A percentile compares a stretch with the other conserved stretches of the same genome.
These are phyloP conservation scores for Saccharomycopsis sp. DNA, from an alignment of 805 yeast species.

Conservation along the genomic window DNA sequence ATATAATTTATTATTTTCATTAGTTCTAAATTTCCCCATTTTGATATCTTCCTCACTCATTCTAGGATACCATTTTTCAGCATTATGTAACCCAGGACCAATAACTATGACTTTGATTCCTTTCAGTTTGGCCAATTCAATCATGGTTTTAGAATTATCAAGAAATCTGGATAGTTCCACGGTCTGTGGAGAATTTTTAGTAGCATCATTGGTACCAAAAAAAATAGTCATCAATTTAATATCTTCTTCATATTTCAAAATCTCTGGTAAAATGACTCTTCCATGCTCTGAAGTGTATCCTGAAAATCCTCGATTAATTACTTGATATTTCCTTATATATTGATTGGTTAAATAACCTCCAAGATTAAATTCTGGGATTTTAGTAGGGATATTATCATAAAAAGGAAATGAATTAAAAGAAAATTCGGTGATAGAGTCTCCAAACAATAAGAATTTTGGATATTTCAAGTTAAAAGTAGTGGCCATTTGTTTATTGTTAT, in stretches of 20 bases:
- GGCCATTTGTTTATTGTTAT: not conserved
- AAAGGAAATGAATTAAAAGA: conserved; percentile 27
- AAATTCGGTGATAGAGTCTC: conserved; percentile 62
- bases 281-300: conserved; percentile 71
- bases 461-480: conserved; percentile 24
- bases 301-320: conserved; percentile 62
- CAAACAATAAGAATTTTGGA: conserved; percentile 48
- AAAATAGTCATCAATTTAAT: conserved; percentile 45
- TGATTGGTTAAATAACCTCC: conserved; percentile 39
- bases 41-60: conserved; percentile 27
- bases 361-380: conserved; percentile 30
- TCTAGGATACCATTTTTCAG: conserved; percentile 29
- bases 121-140: conserved; percentile 29
- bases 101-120: conserved; percentile 46
- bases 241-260: conserved; percentile 37
- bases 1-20: conserved; percentile 36
- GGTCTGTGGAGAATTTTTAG: conserved; percentile 31
- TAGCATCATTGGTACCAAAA: conserved; percentile 76
- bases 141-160: conserved; percentile 36
- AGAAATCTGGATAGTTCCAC: conserved; percentile 43
- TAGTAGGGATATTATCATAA: conserved; percentile 11
- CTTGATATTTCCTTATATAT: conserved; percentile 56
- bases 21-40: conserved; percentile 35
- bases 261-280: conserved; percentile 34
- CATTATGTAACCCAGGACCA: conserved; percentile 52